phyloP scores from a whole-genome alignment of 441 rosid genomes.

The Erysimum cheiri region DNA sequence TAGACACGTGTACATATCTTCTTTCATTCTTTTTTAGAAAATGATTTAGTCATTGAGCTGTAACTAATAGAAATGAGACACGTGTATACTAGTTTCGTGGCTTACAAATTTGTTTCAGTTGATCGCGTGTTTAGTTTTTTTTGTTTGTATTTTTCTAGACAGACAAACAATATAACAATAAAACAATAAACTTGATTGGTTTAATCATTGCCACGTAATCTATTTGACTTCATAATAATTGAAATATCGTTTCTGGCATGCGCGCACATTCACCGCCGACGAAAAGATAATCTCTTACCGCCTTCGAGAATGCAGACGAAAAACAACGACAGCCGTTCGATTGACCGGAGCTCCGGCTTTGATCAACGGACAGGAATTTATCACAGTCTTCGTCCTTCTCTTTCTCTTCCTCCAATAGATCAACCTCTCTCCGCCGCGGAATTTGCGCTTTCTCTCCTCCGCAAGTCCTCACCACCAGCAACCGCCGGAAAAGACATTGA shows the following conservation, averaged over 20 bases:
- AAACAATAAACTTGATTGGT: slow-evolving; percentile 17
- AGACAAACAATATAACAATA: not conserved
- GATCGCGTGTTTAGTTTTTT: not conserved
- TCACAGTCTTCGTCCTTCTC: slow-evolving; percentile 51
- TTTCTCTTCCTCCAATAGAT: slow-evolving; percentile 57
- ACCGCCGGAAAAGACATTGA: slow-evolving; percentile 40
- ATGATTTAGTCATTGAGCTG: not conserved
- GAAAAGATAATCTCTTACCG: slow-evolving; percentile 10
- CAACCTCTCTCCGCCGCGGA: slow-evolving; percentile 65
- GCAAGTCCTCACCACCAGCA: slow-evolving; percentile 41
- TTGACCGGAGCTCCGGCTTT: slow-evolving; percentile 59
- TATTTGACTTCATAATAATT: not conserved
- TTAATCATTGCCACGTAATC: slow-evolving; percentile 31
- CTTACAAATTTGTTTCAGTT: slow-evolving; percentile 2
- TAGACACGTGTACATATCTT: slow-evolving; percentile 25
- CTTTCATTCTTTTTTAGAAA: slow-evolving; percentile 1
- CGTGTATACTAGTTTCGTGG: not conserved
- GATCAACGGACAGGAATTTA: slow-evolving; percentile 52
- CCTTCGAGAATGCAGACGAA: slow-evolving; percentile 38
- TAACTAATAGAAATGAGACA: slow-evolving; percentile 8
- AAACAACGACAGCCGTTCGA: slow-evolving; percentile 23
- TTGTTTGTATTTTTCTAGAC: not conserved
- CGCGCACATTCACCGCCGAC: slow-evolving; percentile 20
- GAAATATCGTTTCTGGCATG: slow-evolving; percentile 21
- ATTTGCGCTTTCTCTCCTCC: slow-evolving; percentile 60